Evolutionary conservation across 768 basidiomycete species (phyloP), one percentile per base, ranked within the genome.

Genomic region (Pulveroboletus sp.): DNA sequence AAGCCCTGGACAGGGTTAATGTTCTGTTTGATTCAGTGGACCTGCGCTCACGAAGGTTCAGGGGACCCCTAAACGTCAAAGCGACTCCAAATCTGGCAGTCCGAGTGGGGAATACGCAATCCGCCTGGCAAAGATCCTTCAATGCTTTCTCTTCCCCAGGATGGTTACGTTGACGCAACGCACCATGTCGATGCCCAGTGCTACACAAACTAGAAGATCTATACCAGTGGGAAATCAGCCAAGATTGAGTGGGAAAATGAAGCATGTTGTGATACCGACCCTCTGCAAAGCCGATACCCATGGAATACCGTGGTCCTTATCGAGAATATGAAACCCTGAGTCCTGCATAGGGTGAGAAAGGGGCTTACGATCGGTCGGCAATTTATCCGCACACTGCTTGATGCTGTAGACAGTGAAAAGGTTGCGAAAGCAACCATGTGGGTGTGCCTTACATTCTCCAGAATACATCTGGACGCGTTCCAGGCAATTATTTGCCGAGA

Each of bases 261-360:
- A n/a, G n/a, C 24, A 16, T 23, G 42, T 17, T 31, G 37, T 29
- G 35, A 45, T 36, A 59, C 54, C 31, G 52, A 89, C 89, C 89
- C 80, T 94, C 92, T 24, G 91, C 90, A 66, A 91, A 93, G 9
- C 92, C 91, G 36, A 94, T 79, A 2, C 91, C 93, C 92, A 95
- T 95, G 5, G 86, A 84, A 70, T 94, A 95, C 56, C 91, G 78
- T 9, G 92, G 91, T 38, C 89, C 89, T 91, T 51, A 46, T 30
- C 12, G 34, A 42, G 43, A 29, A 24, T 26, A 50, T 68, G 41
- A 63, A 45, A 41, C 34, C 36, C 30, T 34, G 17, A 20, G 31
- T 29, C 26, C 19, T 31, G 17, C 23, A 31, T 17, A 26, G 13
- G 27, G 46, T 39, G 27, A 45, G 50, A 41, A 40, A 36, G 12